A percentile compares a stretch with the other conserved stretches of the same genome.
phyloP scores from a whole-genome alignment of 2,329 filamentous ascomycete species.

The Bipolaris cookei region DNA sequence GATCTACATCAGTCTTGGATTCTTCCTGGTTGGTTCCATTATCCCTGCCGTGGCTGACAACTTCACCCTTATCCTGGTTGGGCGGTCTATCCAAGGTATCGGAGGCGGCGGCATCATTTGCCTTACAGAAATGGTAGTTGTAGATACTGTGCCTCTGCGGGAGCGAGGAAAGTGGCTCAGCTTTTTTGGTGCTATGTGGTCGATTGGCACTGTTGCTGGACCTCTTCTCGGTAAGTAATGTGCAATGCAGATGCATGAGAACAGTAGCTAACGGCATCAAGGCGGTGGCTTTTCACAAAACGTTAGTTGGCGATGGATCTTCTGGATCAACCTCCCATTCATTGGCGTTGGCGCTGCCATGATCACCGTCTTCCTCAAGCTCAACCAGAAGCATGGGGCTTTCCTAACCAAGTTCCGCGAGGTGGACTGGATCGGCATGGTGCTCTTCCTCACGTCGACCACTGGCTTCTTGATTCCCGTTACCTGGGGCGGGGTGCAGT shows the following conservation, averaged over 20 bases:
- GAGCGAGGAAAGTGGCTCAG: slow-evolving; percentile 53
- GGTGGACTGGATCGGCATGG: slow-evolving; percentile 68
- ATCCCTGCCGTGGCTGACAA: slow-evolving; percentile 47
- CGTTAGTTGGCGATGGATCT: slow-evolving; percentile 66
- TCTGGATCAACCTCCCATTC: slow-evolving; percentile 69
- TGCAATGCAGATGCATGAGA: background rate
- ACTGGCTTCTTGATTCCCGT: slow-evolving; percentile 67
- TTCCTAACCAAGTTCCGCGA: slow-evolving; percentile 57
- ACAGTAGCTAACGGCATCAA: slow-evolving; percentile 11
- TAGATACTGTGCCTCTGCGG: slow-evolving; percentile 55
- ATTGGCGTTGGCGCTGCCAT: slow-evolving; percentile 57
- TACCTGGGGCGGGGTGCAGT: slow-evolving; percentile 71
- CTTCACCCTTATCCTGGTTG: slow-evolving; percentile 49
- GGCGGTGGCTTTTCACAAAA: slow-evolving; percentile 62
- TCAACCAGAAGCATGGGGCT: slow-evolving; percentile 57
- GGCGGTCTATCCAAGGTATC: slow-evolving; percentile 50
- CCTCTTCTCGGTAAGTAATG: slow-evolving; percentile 48
- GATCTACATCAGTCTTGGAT: slow-evolving; percentile 43
- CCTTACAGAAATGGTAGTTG: slow-evolving; percentile 54
- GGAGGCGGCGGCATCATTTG: slow-evolving; percentile 52
- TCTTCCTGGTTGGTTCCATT: slow-evolving; percentile 49
- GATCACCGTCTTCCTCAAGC: slow-evolving; percentile 61
- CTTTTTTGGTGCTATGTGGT: slow-evolving; percentile 58
- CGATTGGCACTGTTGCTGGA: slow-evolving; percentile 61
- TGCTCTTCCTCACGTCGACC: slow-evolving; percentile 65